Percentiles rank a stretch among this genome's conserved stretches.
Conservation (phyloP, 371 early-diverging fungal genomes). For the Mortierella polycephala region DNA sequence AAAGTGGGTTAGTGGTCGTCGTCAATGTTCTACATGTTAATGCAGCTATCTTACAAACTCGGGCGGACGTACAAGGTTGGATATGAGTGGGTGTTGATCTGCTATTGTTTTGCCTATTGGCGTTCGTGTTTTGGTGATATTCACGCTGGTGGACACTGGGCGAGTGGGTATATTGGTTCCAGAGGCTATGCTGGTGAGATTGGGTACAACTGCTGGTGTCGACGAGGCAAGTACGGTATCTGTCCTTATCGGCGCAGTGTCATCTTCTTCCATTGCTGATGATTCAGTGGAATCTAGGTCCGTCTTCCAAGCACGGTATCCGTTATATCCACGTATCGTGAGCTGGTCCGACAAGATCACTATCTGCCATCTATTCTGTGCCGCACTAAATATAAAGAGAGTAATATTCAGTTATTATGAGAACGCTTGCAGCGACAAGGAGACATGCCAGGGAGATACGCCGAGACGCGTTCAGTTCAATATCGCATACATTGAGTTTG, state of each 20-base stretch:
- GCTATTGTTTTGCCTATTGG: too few species aligned
- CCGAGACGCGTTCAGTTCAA: neutral
- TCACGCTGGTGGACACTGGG: too few species aligned
- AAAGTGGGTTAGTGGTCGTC: too few species aligned
- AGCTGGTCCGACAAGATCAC: constrained; percentile 46
- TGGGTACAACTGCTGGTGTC: neutral
- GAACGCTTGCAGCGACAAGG: neutral
- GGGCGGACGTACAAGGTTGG: too few species aligned
- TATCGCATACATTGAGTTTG: constrained; percentile 18
- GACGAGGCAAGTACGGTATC: neutral
- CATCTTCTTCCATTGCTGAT: neutral
- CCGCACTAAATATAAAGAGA: constrained; percentile 19
- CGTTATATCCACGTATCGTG: constrained; percentile 29
- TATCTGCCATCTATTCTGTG: constrained; percentile 32
- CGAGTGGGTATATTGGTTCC: too few species aligned
- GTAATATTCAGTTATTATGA: neutral
- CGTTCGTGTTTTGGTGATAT: too few species aligned
- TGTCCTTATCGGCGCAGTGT: neutral
- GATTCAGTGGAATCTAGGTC: constrained; percentile 7
- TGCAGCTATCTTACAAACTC: too few species aligned
- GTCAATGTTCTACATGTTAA: too few species aligned
- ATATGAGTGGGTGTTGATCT: too few species aligned
- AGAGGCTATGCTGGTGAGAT: too few species aligned
- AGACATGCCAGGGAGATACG: neutral
- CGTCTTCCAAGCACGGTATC: constrained; percentile 38